These are phyloP conservation scores for Neovahlkampfia damariscottae DNA, from an alignment of 78 protist species.

Conservation along the genomic window DNA sequence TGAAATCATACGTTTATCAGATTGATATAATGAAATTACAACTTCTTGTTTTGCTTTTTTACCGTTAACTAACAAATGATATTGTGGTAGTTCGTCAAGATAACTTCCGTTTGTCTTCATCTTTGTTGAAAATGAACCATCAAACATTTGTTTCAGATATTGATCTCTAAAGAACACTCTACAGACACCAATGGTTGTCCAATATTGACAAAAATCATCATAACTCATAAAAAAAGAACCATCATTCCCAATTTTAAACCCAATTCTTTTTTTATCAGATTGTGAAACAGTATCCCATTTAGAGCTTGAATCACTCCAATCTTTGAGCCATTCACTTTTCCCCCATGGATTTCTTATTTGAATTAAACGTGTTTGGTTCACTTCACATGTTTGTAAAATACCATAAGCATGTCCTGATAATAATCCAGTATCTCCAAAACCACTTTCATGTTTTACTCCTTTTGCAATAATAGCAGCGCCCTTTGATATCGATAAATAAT, in stretches of 20 bases:
- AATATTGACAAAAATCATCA: background rate
- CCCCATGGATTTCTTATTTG: slow-evolving; percentile 30
- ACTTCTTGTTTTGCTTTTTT: background rate
- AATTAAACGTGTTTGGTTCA: background rate
- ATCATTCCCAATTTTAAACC: background rate
- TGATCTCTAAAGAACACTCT: too few species aligned
- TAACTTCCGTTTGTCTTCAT: background rate
- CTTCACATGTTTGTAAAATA: background rate
- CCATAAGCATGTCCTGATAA: slow-evolving; percentile 7
- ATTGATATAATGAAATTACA: background rate
- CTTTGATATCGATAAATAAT: too few species aligned
- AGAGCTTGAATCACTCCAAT: background rate
- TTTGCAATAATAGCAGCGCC: background rate
- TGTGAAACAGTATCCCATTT: too few species aligned
- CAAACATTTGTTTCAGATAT: too few species aligned
- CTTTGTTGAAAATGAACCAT: background rate
- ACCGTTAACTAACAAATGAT: background rate
- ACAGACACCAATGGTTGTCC: background rate
- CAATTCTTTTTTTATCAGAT: background rate
- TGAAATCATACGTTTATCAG: background rate
- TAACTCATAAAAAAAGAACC: background rate
- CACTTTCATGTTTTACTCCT: background rate
- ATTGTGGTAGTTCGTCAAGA: background rate
- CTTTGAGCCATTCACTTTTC: background rate
- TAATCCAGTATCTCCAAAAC: background rate